Evolutionary conservation across 768 basidiomycete genomes (phyloP), one percentile per base, ranked within the genome.

Genomic region (Mycena belliarum): DNA sequence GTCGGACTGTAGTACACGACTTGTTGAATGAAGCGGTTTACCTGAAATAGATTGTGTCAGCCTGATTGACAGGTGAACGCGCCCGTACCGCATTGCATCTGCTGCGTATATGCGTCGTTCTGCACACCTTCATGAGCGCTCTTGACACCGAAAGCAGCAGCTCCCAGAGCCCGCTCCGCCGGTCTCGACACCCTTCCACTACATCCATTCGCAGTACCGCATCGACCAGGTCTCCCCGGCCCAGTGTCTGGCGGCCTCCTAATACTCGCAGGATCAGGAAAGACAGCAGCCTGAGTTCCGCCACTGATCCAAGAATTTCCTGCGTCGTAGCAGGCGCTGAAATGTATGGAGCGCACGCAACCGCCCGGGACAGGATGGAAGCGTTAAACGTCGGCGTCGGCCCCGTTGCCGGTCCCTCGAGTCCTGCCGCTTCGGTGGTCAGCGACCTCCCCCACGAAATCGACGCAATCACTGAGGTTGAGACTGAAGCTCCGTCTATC

Each of bases 311-410:
- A 1, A 37, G 35, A 18, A 28, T 63, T 26, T 60, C 62, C 14
- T 41, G 50, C 28, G 43, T 60, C 29, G 35, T 63, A 3, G 62
- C 41, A 9, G 58, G 54, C 29, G 58, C 62, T 3, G 58, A 60
- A 47, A 48, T 63, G 3, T 38, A 57, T 12, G 37, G 38, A 21
- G 56, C 45, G 9, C 33, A 21, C 2, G 50, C 33, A 32, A 63
- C 45, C 32, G 62, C 49, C 29, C 62, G 62, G 23, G 58, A 63
- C 12, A 56, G 47, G 48, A 63, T 63, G 62, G 62, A 56, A 37
- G 62, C 55, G 6, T 52, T 54, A 8, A 49, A 55, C 44, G 24
- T 57, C 46, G 41, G 37, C 44, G 24, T 57, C 46, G 41, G 37
- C 8, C 61, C 61, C 20, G 45, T 50, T 23, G 58, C 62, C 35